Evolutionary conservation across 495 filamentous ascomycete genomes (phyloP).

Genomic region (Penicillium nucicola): DNA sequence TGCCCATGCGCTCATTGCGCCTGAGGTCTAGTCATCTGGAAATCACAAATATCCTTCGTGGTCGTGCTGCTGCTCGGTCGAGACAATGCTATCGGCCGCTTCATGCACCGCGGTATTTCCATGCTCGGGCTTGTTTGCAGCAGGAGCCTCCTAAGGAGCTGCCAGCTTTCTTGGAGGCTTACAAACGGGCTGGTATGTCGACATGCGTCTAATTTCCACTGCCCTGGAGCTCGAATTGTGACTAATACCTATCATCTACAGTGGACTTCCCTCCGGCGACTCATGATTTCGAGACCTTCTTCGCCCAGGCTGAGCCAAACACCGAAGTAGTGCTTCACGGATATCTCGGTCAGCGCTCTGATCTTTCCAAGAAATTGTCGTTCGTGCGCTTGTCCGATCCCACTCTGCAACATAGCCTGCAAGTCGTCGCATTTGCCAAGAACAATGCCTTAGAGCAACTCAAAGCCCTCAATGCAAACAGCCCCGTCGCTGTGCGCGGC

Average conservation of each 20-base stretch:
- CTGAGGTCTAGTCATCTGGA: slow-evolving; percentile 38
- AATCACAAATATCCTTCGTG: slow-evolving; percentile 37
- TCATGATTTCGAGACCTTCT: slow-evolving; percentile 44
- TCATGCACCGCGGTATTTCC: slow-evolving; percentile 21
- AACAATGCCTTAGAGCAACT: slow-evolving; percentile 40
- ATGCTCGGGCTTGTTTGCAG: slow-evolving; percentile 24
- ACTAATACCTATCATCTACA: slow-evolving; percentile 20
- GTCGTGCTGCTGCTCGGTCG: slow-evolving; percentile 5
- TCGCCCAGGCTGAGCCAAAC: slow-evolving; percentile 36
- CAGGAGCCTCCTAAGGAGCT: slow-evolving; percentile 16
- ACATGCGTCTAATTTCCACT: neutral
- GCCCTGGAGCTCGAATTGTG: neutral
- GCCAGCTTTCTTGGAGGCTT: slow-evolving; percentile 38
- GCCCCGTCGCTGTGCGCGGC: slow-evolving; percentile 52
- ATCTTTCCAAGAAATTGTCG: slow-evolving; percentile 62
- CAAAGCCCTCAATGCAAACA: slow-evolving; percentile 46
- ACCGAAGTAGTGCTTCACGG: slow-evolving; percentile 63
- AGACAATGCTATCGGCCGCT: slow-evolving; percentile 11
- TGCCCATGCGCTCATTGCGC: slow-evolving; percentile 19
- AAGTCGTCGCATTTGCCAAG: slow-evolving; percentile 51
- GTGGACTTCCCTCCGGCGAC: slow-evolving; percentile 54
- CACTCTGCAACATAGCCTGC: slow-evolving; percentile 45
- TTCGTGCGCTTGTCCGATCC: slow-evolving; percentile 63
- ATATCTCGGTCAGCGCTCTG: slow-evolving; percentile 61
- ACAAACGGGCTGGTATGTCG: slow-evolving; percentile 47